phyloP scores from a whole-genome alignment of 768 basidiomycete genomes.

The Piloderma croceum region DNA sequence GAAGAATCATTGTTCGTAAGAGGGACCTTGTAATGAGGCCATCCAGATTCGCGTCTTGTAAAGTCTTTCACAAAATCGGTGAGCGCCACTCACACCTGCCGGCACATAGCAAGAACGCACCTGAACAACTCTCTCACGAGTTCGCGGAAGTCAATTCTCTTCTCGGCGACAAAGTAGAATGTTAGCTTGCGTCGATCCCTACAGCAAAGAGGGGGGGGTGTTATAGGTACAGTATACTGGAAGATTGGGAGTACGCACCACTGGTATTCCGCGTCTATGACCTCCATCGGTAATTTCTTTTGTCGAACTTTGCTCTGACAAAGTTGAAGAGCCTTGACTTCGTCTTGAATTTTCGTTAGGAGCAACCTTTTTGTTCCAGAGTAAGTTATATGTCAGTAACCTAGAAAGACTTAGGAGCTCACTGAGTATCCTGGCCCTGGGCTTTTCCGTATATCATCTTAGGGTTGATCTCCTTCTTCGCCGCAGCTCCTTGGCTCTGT shows the following conservation, averaged over 20 bases:
- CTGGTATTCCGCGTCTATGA: constrained; percentile 97
- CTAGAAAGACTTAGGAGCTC: constrained; percentile 22
- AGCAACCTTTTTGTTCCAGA: constrained; percentile 48
- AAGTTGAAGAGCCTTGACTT: constrained; percentile 84
- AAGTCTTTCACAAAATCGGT: constrained; percentile 39
- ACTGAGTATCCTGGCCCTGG: constrained; percentile 76
- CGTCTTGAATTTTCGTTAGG: constrained; percentile 81
- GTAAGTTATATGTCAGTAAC: background rate
- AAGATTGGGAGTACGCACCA: constrained; percentile 51
- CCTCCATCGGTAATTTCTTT: constrained; percentile 96
- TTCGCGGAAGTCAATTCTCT: constrained; percentile 93
- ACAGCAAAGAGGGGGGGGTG: constrained; percentile 2
- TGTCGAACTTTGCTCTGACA: constrained; percentile 90
- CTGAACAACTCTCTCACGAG: constrained; percentile 92
- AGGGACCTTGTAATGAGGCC: constrained; percentile 67
- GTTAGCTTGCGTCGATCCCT: constrained; percentile 98
- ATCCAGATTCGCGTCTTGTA: constrained; percentile 97
- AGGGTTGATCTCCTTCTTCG: constrained; percentile 91
- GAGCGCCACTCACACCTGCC: background rate
- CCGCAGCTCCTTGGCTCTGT: constrained; percentile 23
- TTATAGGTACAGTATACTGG: constrained; percentile 1
- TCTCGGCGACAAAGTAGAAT: constrained; percentile 96
- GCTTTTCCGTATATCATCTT: constrained; percentile 96
- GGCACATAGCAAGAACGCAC: constrained; percentile 34
- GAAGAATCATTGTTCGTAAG: constrained; percentile 36